Evolutionary conservation across 176 grass and related monocot genomes (phyloP).

Genomic region (Paspalum notatum): DNA sequence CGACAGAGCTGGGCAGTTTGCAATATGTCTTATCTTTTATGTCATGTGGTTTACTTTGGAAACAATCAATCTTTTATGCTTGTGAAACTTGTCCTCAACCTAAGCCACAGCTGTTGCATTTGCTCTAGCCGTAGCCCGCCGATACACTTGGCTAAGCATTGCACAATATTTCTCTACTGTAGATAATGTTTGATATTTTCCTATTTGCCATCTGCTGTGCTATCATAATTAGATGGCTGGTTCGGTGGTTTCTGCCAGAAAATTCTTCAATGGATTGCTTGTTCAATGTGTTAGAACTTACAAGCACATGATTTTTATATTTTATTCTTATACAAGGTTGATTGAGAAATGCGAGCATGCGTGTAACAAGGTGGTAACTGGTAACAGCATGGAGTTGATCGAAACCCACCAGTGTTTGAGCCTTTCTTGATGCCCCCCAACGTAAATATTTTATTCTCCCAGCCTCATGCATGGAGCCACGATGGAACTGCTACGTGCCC

Average conservation of each 20-base stretch:
- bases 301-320: not conserved
- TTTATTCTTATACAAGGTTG: slow-evolving; percentile 22
- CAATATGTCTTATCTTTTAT: slow-evolving; percentile 19
- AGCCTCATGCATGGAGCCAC: too few species aligned
- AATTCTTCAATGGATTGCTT: not conserved
- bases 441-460: too few species aligned
- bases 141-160: not conserved
- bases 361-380: too few species aligned
- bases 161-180: slow-evolving; percentile 9
- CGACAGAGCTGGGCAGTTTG: not conserved
- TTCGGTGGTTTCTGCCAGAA: slow-evolving; percentile 4
- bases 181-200: not conserved
- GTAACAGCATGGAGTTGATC: too few species aligned
- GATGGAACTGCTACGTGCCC: too few species aligned
- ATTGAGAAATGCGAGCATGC: not conserved
- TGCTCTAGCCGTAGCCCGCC: not conserved
- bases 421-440: too few species aligned
- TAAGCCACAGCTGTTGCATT: not conserved
- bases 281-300: slow-evolving; percentile 35
- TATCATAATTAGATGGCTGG: slow-evolving; percentile 5
- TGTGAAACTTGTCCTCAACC: not conserved
- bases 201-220: slow-evolving; percentile 14
- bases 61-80: slow-evolving; percentile 7
- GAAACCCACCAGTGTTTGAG: too few species aligned
- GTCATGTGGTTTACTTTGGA: not conserved